Evolutionary conservation across 129 eudicot genomes (phyloP), one percentile per base, ranked within the genome.

Genomic region (Deinandra increscens): DNA sequence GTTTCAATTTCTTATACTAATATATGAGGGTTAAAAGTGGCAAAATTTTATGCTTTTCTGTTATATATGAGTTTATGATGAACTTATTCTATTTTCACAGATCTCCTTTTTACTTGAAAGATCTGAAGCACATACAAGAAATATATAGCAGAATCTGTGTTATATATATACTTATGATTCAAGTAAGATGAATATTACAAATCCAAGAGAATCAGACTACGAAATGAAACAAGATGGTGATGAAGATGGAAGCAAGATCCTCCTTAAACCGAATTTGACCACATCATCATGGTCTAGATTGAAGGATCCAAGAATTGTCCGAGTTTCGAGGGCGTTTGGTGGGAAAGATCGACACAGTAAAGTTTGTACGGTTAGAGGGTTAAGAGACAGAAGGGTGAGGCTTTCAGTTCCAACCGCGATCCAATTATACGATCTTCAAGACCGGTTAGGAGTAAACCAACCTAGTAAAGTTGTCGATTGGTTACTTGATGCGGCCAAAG

Each of bases 281-380:
- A 79, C 92, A 59, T 73, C 91, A 44, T 80, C 92, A 36, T 91
- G 98, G 97, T 85, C 97, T 41, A 83, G 89, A 77, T 74, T 88
- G 26, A 92, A 86, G 64, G 96, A 92, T 75, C 98, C 96, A 12
- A 62, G 98, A 61, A 84, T 92, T 13, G 98, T 92, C 6, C 94
- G 98, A 2, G 98, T 84, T 7, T 92, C 98, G 10, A 81, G 91
- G 45, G 93, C 96, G 0, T 88, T 82, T 71, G 95, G 98, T 42
- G 97, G 97, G 10, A 91, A 91, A 72, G 97, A 91, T 77, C 62
- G 97, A 66, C 97, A 91, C 68, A 91, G 98, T 83, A 92, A 92
- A 51, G 98, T 92, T 6, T 88, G 91, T 81, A 92, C 98, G 2
- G 96, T 92, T 50, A 80, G 86, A 64, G 97, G 97, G 9, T 72